Evolutionary conservation across 2,329 filamentous ascomycete species (phyloP), one percentile per base, ranked within the genome.

Genomic region (Aureobasidium sp.): DNA sequence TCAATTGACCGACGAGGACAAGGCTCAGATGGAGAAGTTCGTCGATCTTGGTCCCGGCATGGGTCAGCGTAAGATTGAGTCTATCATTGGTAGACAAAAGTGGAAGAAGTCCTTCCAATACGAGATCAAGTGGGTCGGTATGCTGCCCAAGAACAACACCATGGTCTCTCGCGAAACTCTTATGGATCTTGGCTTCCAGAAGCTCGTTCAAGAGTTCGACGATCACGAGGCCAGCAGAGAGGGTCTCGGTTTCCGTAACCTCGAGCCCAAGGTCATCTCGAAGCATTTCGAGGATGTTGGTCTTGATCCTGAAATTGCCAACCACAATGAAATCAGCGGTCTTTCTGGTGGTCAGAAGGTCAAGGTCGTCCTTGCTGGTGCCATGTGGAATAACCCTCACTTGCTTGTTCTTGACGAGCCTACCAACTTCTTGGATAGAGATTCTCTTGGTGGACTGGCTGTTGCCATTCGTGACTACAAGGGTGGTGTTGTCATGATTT

Each of bases 101-200:
- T 96, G 82, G 76, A 97, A 98, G 84, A 98, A 98, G 82, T 87
- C 85, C 35, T 96, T 95, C 81, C 90, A 96, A 77, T 97, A 97
- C 67, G 91, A 97, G 76, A 83, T 96, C 39, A 96, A 97, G 80
- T 98, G 93, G 93, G 75, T 85, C 58, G 79, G 82, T 59, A 81
- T 89, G 71, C 78, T 97, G 17, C 93, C 93, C 56, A 98, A 97
- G 78, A 76, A 86, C 79, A 98, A 98, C 79, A 84, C 81, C 56
- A 86, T 90, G 75, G 84, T 98, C 62, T 95, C 90, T 4, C 88
- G 93, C 47, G 93, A 98, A 72, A 98, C 90, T 0, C 79, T 98
- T 19, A 67, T 85, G 8, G 84, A 91, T 55, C 82, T 85, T 55
- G 93, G 93, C 19, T 98, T 94, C 75, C 78, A 80, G 73, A 98